A percentile compares a stretch with the other conserved stretches of the same genome.
These are phyloP conservation scores for Choricystis sp. DNA, from an alignment of 139 green algal genomes.

Conservation along the genomic window DNA sequence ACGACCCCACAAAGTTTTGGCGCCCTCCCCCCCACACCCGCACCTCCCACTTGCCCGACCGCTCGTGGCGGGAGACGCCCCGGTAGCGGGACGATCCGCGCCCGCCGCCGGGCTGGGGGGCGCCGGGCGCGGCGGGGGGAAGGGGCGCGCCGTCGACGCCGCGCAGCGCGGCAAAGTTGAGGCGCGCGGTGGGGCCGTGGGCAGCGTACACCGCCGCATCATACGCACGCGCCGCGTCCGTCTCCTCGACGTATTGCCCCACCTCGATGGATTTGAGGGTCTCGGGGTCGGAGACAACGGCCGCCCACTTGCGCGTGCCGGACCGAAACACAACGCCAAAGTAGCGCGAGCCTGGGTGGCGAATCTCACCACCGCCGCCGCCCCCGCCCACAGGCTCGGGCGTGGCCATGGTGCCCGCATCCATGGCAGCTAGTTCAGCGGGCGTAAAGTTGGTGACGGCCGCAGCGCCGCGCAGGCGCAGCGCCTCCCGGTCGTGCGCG, in stretches of 20 bases:
- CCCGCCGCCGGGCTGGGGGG: background rate
- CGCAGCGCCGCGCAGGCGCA: constrained; percentile 24
- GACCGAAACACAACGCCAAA: background rate
- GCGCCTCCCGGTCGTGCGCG: constrained; percentile 35
- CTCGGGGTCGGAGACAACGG: too few relatives aligned
- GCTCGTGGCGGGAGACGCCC: constrained; percentile 6
- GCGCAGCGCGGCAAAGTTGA: constrained; percentile 1
- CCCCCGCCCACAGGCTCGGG: too few relatives aligned
- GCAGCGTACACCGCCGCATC: constrained; percentile 1
- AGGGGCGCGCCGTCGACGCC: background rate
- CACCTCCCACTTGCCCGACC: constrained; percentile 8
- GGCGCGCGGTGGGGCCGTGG: constrained; percentile 1
- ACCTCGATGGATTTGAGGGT: constrained; percentile 1
- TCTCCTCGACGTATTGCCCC: constrained; percentile 1
- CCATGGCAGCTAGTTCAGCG: background rate
- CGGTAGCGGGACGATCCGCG: constrained; percentile 2
- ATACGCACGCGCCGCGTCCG: constrained; percentile 2
- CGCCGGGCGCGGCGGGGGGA: background rate
- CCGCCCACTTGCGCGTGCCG: background rate
- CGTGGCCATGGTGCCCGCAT: background rate
- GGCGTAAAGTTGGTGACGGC: constrained; percentile 26
- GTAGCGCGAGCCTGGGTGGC: too few relatives aligned
- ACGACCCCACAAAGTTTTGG: constrained; percentile 16
- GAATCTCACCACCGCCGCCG: too few relatives aligned
- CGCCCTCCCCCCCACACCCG: constrained; percentile 3